Conservation (phyloP, 257 asterid genomes). For the Coffea eugenioides region DNA sequence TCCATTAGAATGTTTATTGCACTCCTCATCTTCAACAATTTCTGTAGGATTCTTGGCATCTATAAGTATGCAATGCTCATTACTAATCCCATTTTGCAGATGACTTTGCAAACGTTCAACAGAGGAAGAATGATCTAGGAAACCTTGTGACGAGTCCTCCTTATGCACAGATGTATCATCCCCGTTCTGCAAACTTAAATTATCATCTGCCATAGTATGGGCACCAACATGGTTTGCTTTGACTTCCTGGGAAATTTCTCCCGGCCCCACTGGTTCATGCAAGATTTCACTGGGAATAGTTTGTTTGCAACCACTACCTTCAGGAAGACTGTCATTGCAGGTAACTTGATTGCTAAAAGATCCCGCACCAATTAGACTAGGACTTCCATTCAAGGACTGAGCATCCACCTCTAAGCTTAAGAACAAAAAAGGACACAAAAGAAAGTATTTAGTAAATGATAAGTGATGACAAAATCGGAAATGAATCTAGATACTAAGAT, state of each 20-base stretch:
- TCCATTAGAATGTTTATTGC: constrained; percentile 49
- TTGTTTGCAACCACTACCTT: constrained; percentile 32
- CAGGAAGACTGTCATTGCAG: constrained; percentile 28
- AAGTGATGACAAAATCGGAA: constrained; percentile 14
- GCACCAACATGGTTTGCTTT: constrained; percentile 25
- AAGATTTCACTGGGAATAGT: constrained; percentile 22
- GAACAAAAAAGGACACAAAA: constrained; percentile 12
- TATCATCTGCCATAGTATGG: constrained; percentile 20
- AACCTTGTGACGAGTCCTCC: constrained; percentile 29
- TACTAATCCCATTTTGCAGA: constrained; percentile 31
- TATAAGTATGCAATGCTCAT: constrained; percentile 28
- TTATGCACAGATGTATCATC: constrained; percentile 26
- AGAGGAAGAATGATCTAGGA: constrained; percentile 23
- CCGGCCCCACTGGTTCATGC: constrained; percentile 32
- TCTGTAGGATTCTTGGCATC: constrained; percentile 28
- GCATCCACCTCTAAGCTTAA: constrained; percentile 69
- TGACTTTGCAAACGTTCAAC: constrained; percentile 12
- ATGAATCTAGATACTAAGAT: neutral
- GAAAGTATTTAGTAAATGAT: constrained; percentile 13
- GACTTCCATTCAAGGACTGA: constrained; percentile 40
- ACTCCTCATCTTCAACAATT: constrained; percentile 21
- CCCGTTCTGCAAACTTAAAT: constrained; percentile 23
- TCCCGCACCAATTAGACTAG: constrained; percentile 20
- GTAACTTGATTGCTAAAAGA: constrained; percentile 20
- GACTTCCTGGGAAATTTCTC: constrained; percentile 27